Base-by-base conservation (phyloP, 345 rosid genomes). In the Populus euphratica region DNA sequence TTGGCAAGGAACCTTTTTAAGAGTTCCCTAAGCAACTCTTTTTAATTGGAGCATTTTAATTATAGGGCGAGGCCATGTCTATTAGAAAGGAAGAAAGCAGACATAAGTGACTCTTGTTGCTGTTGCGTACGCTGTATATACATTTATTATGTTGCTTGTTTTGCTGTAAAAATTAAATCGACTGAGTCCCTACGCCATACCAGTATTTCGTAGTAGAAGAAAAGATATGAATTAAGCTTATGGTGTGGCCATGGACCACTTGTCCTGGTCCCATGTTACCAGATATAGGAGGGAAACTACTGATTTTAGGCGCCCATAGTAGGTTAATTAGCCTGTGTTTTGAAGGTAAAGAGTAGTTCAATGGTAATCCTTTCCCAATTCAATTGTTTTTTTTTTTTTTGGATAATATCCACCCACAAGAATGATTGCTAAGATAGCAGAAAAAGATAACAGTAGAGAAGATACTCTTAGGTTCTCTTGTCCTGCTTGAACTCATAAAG, bases 71-170 rank as follows among this genome's bases (percentile, higher is more conserved):
- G 49, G 69, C 72, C 78, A 78, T 80, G 81, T 80, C 85, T 25
- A 77, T 75, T 54, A 73, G 77, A 82, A 78, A 80, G 87, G 82
- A 74, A 62, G 80, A 82, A 81, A 77, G 80, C 78, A 68, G 77
- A 73, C 86, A 80, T 65, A 80, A 62, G 21, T 44, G 82, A 70
- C 65, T 54, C 59, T 33, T 4, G 5, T 33, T 33, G 23, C 54
- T 76, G 68, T 44, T 8, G 65, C 44, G 8, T 71, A 70, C 75
- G n/a, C 71, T 64, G 31, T 52, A n/a, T 39, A 72, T 23, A 56
- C 23, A 65, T 62, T 36, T 62, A 73, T 65, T 62, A 17, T 14
- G 33, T 2, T 18, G 23, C 25, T 8, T 64, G 76, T 49, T 43
- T 76, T 69, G 27, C 38, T 75, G 36, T 20, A 36, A 56, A 25